Conservation (phyloP, 495 filamentous ascomycete species). For the Tetracladium marchalianum region DNA sequence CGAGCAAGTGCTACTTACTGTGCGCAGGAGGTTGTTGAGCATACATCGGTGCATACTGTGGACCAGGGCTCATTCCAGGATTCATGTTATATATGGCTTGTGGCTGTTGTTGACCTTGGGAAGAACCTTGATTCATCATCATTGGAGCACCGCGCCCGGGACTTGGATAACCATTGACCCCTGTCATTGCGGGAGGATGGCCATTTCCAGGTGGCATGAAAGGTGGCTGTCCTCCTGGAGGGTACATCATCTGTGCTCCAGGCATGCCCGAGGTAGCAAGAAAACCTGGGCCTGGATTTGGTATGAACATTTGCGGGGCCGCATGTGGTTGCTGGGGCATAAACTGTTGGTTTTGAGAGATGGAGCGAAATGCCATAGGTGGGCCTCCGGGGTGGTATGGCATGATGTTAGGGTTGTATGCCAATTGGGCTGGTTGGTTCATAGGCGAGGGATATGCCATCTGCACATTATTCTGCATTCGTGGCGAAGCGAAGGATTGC, state of each 20-base stretch:
- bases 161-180: conserved; percentile 72
- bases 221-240: conserved; percentile 58
- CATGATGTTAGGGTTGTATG: conserved; percentile 57
- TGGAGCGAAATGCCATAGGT: conserved; percentile 41
- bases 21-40: conserved; percentile 51
- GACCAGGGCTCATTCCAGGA: conserved; percentile 49
- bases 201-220: conserved; percentile 50
- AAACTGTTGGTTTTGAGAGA: conserved; percentile 53
- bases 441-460: conserved; percentile 66
- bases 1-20: conserved; percentile 43
- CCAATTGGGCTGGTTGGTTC: conserved; percentile 55
- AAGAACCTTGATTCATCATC: conserved; percentile 71
- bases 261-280: conserved; percentile 42
- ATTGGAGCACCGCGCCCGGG: conserved; percentile 67
- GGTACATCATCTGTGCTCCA: conserved; percentile 58
- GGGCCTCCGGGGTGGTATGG: conserved; percentile 58
- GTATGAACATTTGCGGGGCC: conserved; percentile 70
- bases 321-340: conserved; percentile 57
- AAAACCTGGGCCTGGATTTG: conserved; percentile 45
- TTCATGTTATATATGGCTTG: conserved; percentile 61
- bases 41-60: conserved; percentile 59
- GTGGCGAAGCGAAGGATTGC: conserved; percentile 68
- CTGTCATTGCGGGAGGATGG: conserved; percentile 47
- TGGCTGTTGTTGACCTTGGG: conserved; percentile 67
- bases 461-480: conserved; percentile 50